Base-by-base conservation (phyloP, 805 yeast species). In the Lachancea dasiensis region DNA sequence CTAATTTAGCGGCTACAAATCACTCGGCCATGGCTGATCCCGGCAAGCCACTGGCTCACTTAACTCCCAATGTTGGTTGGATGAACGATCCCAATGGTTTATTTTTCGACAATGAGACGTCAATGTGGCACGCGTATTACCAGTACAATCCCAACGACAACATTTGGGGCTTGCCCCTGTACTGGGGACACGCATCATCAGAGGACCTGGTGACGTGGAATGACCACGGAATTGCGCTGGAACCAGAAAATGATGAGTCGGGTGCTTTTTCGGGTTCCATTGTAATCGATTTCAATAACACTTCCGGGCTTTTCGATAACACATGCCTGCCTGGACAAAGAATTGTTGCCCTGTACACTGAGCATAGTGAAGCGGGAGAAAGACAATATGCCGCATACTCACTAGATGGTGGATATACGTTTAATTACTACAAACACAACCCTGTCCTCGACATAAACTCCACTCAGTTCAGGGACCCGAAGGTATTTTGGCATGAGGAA, bases 31-130 rank as follows among this genome's bases (percentile, higher is more conserved):
- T 6, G 36, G n/a, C 22, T 8, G 36, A 15, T 8, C 19, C 36
- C 5, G 25, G 43, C 15, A 46, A 49, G 25, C 53, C 55, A 4
- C 34, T 46, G 17, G 31, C 52, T 23, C 70, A 67, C 43, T 56
- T 50, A 28, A 49, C 69, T 3, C 69, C 72, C 1, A 40, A 47
- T 5, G 31, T 37, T 5, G 65, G 64, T 5, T 67, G 67, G 61
- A 60, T 67, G 67, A 67, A 67, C 45, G 72, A 67, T 44, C 71
- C 72, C n/a, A 66, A 66, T 41, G 72, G 71, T 5, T 45, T 65
- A 32, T 53, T 61, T 45, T 64, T 54, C 41, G 64, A 63, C 43
- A 44, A 47, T 7, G 49, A 44, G 24, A 54, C 51, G 6, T 48
- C 53, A 6, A 16, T 52, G 15, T 67, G 57, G 54, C 72, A 67